Base-by-base conservation (phyloP, 1,284 basidiomycete species). In the Spongispora temasekensis region DNA sequence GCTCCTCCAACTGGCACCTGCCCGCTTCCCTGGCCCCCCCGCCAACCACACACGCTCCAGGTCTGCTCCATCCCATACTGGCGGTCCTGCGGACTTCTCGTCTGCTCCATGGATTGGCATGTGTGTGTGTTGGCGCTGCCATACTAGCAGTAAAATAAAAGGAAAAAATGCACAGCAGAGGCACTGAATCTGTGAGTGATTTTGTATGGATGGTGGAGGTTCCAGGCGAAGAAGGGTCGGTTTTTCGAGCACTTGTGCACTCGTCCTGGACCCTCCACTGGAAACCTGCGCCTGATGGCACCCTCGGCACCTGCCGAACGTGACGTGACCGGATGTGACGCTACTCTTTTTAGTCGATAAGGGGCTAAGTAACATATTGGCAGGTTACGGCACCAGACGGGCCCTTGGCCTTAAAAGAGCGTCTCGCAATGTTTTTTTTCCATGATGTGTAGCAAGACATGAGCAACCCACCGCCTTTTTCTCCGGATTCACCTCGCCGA, bases 181-280 rank as follows among this genome's bases (percentile, higher is more conserved):
- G n/a, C n/a, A n/a, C 27, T 56, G n/a, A n/a, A n/a, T 62, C 59
- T 4, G 56, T 35, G 62, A 35, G 64, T 50, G 54, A 61, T 50
- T 71, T 58, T 37, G 58, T 44, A 58, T 46, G 13, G 64, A 57
- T 75, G 74, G 42, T 72, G 71, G 68, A 75, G 62, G 71, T 75
- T 75, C 72, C 74, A 57, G 59, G 73, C 63, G 53, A 72, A 75
- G 72, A 65, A 64, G 64, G 62, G 67, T 58, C 21, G 52, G 62
- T 75, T 75, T 74, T 48, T 48, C 56, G 63, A 58, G 57, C 53
- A 55, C 55, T 59, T 53, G 34, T 65, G 61, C 61, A 52, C 59
- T 69, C 50, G 55, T 61, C 58, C 71, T 53, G 64, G 58, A 61
- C 40, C 66, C 53, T 58, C 56, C 55, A 57, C 62, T 62, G 63